These are phyloP conservation scores for Pugionium cornutum DNA, from an alignment of 345 rosid species.

Conservation along the genomic window DNA sequence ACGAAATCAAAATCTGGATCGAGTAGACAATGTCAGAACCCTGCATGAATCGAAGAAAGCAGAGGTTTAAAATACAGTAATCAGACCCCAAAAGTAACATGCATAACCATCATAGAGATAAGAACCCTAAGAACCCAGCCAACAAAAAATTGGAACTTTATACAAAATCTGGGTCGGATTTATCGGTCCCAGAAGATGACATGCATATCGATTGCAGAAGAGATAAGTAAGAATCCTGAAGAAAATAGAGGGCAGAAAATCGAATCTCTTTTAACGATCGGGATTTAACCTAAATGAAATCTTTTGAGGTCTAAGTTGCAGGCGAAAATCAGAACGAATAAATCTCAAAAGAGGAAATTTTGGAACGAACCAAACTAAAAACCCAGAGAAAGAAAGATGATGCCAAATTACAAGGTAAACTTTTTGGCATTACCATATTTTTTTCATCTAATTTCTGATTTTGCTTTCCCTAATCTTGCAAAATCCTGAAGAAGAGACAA, in stretches of 20 bases:
- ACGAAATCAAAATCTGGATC: constrained; percentile 3
- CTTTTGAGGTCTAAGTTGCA: constrained; percentile 28
- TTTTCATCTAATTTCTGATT: constrained; percentile 3
- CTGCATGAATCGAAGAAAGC: constrained; percentile 31
- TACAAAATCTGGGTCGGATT: neutral
- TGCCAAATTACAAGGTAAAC: neutral
- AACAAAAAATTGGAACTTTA: constrained; percentile 1
- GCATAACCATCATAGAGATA: constrained; percentile 28
- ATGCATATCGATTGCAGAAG: constrained; percentile 29
- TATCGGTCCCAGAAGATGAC: neutral
- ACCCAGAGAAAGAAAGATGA: neutral
- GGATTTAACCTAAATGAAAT: constrained; percentile 19
- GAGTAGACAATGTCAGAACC: constrained; percentile 5
- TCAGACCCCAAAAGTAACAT: constrained; percentile 21
- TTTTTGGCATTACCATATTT: neutral
- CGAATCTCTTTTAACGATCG: constrained; percentile 17
- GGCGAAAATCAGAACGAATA: constrained; percentile 22
- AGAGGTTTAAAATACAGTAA: constrained; percentile 11
- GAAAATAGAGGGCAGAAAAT: neutral
- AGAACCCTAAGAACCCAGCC: constrained; percentile 18
- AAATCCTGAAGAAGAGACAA: constrained; percentile 24
- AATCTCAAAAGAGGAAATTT: constrained; percentile 14
- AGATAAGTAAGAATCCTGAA: neutral
- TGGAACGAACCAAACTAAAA: constrained; percentile 3
- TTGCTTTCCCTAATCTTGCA: constrained; percentile 13